Percentiles rank a stretch among this genome's conserved stretches.
These are phyloP conservation scores for Austropuccinia psidii DNA, from an alignment of 1,284 basidiomycete species.

Conservation along the genomic window DNA sequence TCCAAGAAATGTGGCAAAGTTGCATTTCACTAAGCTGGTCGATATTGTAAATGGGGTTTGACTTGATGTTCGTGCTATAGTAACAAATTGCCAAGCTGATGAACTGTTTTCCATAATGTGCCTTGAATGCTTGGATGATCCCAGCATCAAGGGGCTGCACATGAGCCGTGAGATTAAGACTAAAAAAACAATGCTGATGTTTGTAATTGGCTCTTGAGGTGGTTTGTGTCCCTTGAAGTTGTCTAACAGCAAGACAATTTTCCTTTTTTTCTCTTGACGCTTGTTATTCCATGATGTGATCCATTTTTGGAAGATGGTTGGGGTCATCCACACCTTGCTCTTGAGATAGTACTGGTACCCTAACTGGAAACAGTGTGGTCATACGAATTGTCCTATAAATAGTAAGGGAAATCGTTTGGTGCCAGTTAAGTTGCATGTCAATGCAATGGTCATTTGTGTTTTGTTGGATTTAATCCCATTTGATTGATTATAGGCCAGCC, in stretches of 20 bases:
- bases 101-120: background rate
- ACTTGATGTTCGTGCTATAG: too few relatives aligned
- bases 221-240: background rate
- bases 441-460: background rate
- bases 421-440: background rate
- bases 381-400: background rate
- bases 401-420: background rate
- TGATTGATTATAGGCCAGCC: background rate
- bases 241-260: slow-evolving; percentile 1
- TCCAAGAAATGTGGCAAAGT: background rate
- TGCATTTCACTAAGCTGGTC: background rate
- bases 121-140: background rate
- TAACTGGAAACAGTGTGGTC: background rate
- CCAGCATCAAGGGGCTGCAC: background rate
- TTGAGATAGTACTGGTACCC: slow-evolving; percentile 15
- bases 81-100: too few relatives aligned
- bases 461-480: background rate
- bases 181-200: background rate
- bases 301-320: slow-evolving; percentile 18
- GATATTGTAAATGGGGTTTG: background rate
- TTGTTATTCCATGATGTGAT: background rate
- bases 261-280: background rate
- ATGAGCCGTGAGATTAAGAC: background rate
- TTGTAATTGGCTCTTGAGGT: background rate
- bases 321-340: background rate